Evolutionary conservation across 1,139 yeast species (phyloP), one percentile per base, ranked within the genome.

Genomic region (Pichia sp.): DNA sequence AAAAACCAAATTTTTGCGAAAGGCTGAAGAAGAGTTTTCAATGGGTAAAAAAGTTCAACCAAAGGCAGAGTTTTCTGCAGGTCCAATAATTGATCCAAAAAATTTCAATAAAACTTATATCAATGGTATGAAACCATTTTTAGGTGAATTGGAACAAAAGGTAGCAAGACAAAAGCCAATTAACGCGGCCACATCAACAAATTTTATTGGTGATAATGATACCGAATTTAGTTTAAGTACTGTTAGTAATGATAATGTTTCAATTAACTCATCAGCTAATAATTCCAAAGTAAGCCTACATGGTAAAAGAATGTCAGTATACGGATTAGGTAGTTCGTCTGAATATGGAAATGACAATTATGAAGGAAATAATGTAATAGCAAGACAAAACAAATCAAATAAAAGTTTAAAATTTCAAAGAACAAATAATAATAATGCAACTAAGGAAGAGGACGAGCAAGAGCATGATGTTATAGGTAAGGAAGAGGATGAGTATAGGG

Each of bases 71-170:
- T 58, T 57, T 50, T 48, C 57, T 8, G 52, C 54, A 5, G 57
- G 61, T 14, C 64, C 65, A 34, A 58, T 59, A 47, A 70, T 75
- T 2, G 67, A 73, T 4, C 65, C 64, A 14, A 22, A 10, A 2
- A 36, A 27, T 34, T 30, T 55, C 18, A 67, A 64, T n/a, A 65
- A 63, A 50, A 30, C 60, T n/a, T 58, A 63, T 42, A 46, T 50
- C 1, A 27, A 48, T 19, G 53, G 51, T 9, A 63, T 65, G 60
- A 73, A 78, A 59, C 61, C 86, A 45, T 83, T 80, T 66, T 71
- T 84, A 58, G 73, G 75, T 50, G 90, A 84, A 60, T 70, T 84
- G 56, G 73, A 78, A 27, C 67, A 74, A 11, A 82, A 79, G 60
- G 84, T 82, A 13, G 68, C 66, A 16, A 73, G 67, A 56, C 61